Conservation (phyloP, 2,329 filamentous ascomycete species). For the Pseudocercospora fuligena region DNA sequence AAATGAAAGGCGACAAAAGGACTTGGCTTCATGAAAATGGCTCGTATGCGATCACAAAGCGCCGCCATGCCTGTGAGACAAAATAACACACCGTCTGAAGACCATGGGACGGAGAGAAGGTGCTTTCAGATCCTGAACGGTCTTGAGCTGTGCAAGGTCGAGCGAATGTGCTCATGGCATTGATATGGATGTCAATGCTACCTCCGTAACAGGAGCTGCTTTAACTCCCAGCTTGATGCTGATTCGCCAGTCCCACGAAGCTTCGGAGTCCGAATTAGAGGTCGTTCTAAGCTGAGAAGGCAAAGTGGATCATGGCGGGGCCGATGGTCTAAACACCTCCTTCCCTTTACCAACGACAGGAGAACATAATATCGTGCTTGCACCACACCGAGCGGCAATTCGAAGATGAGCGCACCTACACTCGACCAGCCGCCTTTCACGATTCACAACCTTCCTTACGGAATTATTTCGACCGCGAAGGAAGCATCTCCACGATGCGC, state of each 20-base stretch:
- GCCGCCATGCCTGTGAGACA: not conserved
- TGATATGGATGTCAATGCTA: not conserved
- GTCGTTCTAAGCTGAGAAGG: not conserved
- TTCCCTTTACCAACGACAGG: not conserved
- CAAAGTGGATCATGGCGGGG: slow-evolving; percentile 9
- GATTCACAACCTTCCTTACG: slow-evolving; percentile 37
- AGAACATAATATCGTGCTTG: not conserved
- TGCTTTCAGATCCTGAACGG: not conserved
- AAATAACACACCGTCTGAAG: not conserved
- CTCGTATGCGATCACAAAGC: not conserved
- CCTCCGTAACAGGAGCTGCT: not conserved
- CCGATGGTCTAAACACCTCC: not conserved
- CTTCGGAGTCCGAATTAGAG: not conserved
- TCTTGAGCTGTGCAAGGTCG: not conserved
- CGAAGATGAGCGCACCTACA: slow-evolving; percentile 26
- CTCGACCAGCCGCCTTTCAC: slow-evolving; percentile 37
- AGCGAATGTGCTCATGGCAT: not conserved
- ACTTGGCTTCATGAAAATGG: not conserved
- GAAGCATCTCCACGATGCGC: slow-evolving; percentile 37
- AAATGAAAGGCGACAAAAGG: slow-evolving; percentile 12
- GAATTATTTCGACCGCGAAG: slow-evolving; percentile 35
- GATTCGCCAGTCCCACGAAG: not conserved
- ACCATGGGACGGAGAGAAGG: not conserved
- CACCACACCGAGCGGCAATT: not conserved
- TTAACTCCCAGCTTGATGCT: not conserved